Evolutionary conservation across 164 flowering plant species (phyloP), one percentile per base, ranked within the genome.

Genomic region (Taxillus chinensis): DNA sequence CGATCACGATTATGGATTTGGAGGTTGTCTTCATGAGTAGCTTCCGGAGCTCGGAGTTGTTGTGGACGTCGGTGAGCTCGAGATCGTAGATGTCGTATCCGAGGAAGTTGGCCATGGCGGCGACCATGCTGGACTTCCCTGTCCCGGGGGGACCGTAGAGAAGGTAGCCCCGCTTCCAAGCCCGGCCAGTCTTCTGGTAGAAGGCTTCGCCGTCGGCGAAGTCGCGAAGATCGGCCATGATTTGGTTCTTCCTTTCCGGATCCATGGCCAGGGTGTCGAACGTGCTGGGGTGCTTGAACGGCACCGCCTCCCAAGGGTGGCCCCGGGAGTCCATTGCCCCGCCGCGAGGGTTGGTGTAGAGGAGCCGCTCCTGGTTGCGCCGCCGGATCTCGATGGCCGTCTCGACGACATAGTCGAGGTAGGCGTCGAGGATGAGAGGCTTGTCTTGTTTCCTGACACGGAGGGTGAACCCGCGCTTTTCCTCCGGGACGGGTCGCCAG

Each of bases 81-180:
- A 87, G 84, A 69, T 90, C 97, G 52, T 82, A 90, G 2, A 90
- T 79, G 59, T 90, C 92, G 54, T 82, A 90, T 1, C 82, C 75
- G 0, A 90, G 82, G 50, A 37, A 81, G 61, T 90, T 90, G 0
- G 95, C 95, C 87, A 90, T 90, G 13, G 95, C 95, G 0, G 97
- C 97, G 15, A 90, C 84, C 90, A 87, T 78, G 66, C 97, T 90
- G 0, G 95, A 89, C 66, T 89, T 89, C 2, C 96, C 92, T 0
- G 92, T 84, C 2, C 90, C 96, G 0, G 92, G 96, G 0, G 92
- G 90, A 2, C 92, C 96, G 61, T 83, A 89, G 7, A 89, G 79
- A 27, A 86, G 69, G 17, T 89, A 86, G 0, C 96, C 92, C 51
- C 96, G 73, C 63, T 90, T 90, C 95, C 96, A 90, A 0, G 95